Base-by-base conservation (phyloP, 257 asterid genomes). In the Rubia yunnanensis region DNA sequence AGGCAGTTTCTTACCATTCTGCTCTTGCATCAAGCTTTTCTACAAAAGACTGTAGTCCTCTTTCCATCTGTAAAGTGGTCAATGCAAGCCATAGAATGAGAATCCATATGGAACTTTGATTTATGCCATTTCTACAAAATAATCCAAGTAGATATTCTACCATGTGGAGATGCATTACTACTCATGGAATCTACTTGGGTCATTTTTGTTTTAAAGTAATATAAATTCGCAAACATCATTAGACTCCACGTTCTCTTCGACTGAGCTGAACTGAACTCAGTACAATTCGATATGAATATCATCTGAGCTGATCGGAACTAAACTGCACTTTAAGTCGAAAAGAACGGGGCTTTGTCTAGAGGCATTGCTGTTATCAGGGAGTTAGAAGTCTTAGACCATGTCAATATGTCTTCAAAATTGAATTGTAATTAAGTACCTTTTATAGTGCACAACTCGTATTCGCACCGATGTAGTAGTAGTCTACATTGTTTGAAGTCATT, bases 41-140 rank as follows among this genome's bases (percentile, higher is more conserved):
- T 54, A 38, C 38, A 24, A 71, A 62, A 39, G 65, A 61, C 49
- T 78, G 80, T 60, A 82, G 66, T 75, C 73, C 81, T 63, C 77
- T 80, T 65, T 76, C 74, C 5, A 82, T 82, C 94, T 86, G 68
- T 26, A 70, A 69, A 50, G 61, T 14, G 24, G 27, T 49, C 41
- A 55, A 26, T 3, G n/a, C 24, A 46, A 18, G 20, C 27, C 44
- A 34, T 58, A 3, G 50, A 14, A 30, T 30, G 5, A 38, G 20
- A 2, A 32, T 28, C 14, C 14, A 48, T 4, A 32, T 36, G 31
- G 23, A 23, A 61, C 10, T 46, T 26, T 64, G n/a, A 23, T 14
- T 17, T 14, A 30, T 64, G 14, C 38, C 39, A 26, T 23, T 18
- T 49, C 17, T 23, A 20, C 41, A 9, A 1, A 63, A 31, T 39